A percentile compares a stretch with the other conserved stretches of the same genome.
These are phyloP conservation scores for Monilinia fructigena DNA, from an alignment of 2,329 filamentous ascomycete species.

Conservation along the genomic window DNA sequence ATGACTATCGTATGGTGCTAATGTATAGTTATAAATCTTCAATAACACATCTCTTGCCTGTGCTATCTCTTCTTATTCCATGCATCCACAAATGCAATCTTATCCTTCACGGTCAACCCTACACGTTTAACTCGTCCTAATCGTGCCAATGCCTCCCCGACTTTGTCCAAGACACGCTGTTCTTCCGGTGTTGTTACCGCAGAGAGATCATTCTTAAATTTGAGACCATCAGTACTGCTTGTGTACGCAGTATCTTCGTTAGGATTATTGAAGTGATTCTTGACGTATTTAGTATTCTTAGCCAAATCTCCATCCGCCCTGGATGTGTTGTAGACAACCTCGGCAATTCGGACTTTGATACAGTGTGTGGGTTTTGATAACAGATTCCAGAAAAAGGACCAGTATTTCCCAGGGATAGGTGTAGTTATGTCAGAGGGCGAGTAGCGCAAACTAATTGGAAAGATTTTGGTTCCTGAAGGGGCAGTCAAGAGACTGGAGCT, in stretches of 20 bases:
- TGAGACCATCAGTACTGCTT: conserved; percentile 38
- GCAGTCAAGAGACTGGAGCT: conserved; percentile 72
- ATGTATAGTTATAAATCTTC: not conserved
- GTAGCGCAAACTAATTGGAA: conserved; percentile 87
- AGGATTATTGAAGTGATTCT: conserved; percentile 35
- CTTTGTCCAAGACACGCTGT: conserved; percentile 68
- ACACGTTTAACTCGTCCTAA: conserved; percentile 87
- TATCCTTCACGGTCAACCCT: conserved; percentile 78
- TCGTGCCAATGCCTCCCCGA: conserved; percentile 83
- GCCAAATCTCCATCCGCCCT: conserved; percentile 35
- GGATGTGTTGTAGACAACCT: conserved; percentile 60
- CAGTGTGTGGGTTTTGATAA: conserved; percentile 82
- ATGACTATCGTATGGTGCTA: not conserved
- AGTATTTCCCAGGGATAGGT: conserved; percentile 73
- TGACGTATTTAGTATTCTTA: conserved; percentile 39
- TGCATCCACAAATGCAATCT: conserved; percentile 74
- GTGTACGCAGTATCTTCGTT: conserved; percentile 36
- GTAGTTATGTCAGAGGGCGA: conserved; percentile 87
- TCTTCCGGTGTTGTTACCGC: conserved; percentile 51
- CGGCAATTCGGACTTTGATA: conserved; percentile 87
- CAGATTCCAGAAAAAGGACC: conserved; percentile 79
- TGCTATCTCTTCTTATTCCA: conserved; percentile 52
- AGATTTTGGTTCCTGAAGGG: conserved; percentile 70
- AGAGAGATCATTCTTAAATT: conserved; percentile 34
- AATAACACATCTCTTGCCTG: not conserved